Conservation (phyloP, 495 filamentous ascomycete genomes). For the Penicillium pancosmium region DNA sequence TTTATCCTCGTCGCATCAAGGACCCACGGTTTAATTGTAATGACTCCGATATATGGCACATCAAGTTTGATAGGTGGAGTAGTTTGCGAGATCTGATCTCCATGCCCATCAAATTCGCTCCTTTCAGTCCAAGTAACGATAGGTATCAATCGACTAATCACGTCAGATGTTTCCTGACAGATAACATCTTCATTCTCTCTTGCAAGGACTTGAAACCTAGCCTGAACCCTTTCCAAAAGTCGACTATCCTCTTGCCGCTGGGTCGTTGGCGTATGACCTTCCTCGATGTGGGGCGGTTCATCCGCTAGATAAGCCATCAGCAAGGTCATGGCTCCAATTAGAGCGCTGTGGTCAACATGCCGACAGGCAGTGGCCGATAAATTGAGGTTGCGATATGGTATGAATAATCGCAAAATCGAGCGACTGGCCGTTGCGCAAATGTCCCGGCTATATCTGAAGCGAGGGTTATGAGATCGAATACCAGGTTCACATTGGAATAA, state of each 20-base stretch:
- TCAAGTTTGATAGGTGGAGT: conserved; percentile 13
- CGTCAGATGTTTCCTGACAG: conserved; percentile 21
- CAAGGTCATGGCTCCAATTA: conserved; percentile 44
- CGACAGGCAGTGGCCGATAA: conserved; percentile 41
- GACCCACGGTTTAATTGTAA: neutral
- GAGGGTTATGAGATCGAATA: conserved; percentile 33
- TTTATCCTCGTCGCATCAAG: neutral
- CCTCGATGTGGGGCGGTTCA: conserved; percentile 7
- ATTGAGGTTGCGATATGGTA: conserved; percentile 36
- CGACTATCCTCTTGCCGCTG: conserved; percentile 43
- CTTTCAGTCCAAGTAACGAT: neutral
- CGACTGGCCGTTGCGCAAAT: conserved; percentile 49
- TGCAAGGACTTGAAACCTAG: neutral
- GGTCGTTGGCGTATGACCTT: conserved; percentile 31
- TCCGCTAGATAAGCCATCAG: conserved; percentile 26
- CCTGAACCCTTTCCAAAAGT: neutral
- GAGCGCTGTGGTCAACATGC: conserved; percentile 48
- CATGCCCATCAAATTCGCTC: neutral
- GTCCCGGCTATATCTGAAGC: conserved; percentile 10
- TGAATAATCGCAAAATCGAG: conserved; percentile 49
- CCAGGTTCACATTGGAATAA: conserved; percentile 10
- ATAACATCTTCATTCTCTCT: conserved; percentile 34
- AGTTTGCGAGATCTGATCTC: neutral
- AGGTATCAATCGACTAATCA: neutral
- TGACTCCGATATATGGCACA: neutral